A percentile compares a stretch with the other conserved stretches of the same genome.
phyloP scores from a whole-genome alignment of 2,329 filamentous ascomycete genomes.

The Corynespora cassiicola region DNA sequence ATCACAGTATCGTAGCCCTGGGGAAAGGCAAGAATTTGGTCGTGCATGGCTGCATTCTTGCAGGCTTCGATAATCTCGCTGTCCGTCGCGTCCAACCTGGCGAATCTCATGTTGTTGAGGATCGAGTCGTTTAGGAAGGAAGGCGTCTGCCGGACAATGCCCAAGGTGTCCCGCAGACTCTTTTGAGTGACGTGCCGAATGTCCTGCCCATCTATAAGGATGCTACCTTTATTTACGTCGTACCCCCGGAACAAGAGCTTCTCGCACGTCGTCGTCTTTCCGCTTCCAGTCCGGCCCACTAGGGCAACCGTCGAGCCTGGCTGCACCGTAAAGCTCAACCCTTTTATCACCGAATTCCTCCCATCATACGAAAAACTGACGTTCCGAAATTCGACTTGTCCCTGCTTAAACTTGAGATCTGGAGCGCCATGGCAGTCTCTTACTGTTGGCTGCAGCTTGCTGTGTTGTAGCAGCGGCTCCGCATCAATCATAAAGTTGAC shows the following conservation, averaged over 20 bases:
- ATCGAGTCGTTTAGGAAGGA: slow-evolving; percentile 67
- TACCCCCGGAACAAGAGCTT: slow-evolving; percentile 66
- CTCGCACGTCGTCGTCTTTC: slow-evolving; percentile 63
- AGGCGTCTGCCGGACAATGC: slow-evolving; percentile 68
- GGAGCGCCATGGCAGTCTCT: slow-evolving; percentile 38
- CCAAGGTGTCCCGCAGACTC: slow-evolving; percentile 62
- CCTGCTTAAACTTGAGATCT: slow-evolving; percentile 50
- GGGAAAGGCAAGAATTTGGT: slow-evolving; percentile 64
- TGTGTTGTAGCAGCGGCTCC: slow-evolving; percentile 62
- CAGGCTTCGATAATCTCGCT: slow-evolving; percentile 65
- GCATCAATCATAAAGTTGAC: slow-evolving; percentile 64
- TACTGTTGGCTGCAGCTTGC: slow-evolving; percentile 62
- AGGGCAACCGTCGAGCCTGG: slow-evolving; percentile 63
- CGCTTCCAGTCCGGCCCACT: slow-evolving; percentile 65
- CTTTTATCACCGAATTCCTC: slow-evolving; percentile 40
- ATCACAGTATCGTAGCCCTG: slow-evolving; percentile 34
- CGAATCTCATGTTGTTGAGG: slow-evolving; percentile 68
- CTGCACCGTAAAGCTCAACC: slow-evolving; percentile 54
- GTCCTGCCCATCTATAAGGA: slow-evolving; percentile 63
- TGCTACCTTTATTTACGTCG: slow-evolving; percentile 59
- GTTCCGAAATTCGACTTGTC: slow-evolving; percentile 57
- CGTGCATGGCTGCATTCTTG: slow-evolving; percentile 64
- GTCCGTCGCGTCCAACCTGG: slow-evolving; percentile 61
- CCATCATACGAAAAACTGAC: slow-evolving; percentile 61
- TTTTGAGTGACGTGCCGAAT: slow-evolving; percentile 62